phyloP scores from a whole-genome alignment of 352 stramenopile genomes.

The Nothophytophthora sp. region DNA sequence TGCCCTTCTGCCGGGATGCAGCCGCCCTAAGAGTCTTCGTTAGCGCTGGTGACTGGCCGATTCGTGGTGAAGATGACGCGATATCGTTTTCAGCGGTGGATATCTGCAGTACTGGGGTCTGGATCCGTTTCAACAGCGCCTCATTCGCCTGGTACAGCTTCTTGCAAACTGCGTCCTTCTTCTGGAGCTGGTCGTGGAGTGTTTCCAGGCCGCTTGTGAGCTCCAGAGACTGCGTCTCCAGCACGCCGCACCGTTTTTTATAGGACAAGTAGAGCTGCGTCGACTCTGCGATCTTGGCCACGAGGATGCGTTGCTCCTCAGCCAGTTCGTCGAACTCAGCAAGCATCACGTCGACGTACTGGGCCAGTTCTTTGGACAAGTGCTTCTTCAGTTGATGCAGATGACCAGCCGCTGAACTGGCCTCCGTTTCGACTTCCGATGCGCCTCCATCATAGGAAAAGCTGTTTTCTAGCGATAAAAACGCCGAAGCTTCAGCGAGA shows the following conservation, averaged over 20 bases:
- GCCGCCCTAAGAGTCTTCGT: background rate
- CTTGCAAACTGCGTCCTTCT: constrained; percentile 56
- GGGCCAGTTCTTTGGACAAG: constrained; percentile 44
- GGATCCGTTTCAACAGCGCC: constrained; percentile 48
- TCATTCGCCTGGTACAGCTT: constrained; percentile 71
- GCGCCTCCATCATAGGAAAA: background rate
- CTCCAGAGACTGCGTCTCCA: constrained; percentile 39
- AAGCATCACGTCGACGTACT: constrained; percentile 49
- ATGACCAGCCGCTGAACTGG: constrained; percentile 22
- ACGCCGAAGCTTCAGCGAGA: constrained; percentile 45
- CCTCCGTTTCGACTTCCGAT: constrained; percentile 9
- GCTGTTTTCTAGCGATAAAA: constrained; percentile 30
- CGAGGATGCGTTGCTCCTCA: constrained; percentile 55
- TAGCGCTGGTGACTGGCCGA: constrained; percentile 2
- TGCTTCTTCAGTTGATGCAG: constrained; percentile 46
- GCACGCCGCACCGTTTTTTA: constrained; percentile 46
- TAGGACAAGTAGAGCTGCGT: constrained; percentile 62
- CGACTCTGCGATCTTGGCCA: constrained; percentile 58
- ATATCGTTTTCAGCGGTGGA: constrained; percentile 4
- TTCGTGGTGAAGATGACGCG: background rate
- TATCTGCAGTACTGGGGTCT: constrained; percentile 14
- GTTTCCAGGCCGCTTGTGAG: constrained; percentile 31
- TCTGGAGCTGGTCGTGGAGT: constrained; percentile 42
- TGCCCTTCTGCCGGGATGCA: constrained; percentile 2
- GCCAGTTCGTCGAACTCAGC: constrained; percentile 58